Evolutionary conservation across 768 basidiomycete genomes (phyloP), one percentile per base, ranked within the genome.

Genomic region (Lyophyllum decastes): DNA sequence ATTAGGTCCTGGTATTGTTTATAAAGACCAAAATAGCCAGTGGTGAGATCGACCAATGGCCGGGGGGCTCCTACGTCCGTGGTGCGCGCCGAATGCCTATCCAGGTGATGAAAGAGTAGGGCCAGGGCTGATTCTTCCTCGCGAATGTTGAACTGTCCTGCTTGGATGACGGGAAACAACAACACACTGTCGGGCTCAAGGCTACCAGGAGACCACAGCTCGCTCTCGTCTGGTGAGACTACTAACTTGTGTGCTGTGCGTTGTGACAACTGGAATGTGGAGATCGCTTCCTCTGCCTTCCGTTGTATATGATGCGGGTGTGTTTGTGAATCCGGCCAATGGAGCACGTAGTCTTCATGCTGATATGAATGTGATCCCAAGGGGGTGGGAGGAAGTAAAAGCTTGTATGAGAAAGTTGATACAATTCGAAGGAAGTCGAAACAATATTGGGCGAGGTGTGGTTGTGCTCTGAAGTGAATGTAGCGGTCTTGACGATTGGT

Each of bases 401-500:
- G 65, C 38, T 66, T 74, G 67, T 89, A 98, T 0, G 95, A 95
- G 69, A 92, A 93, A 1, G 78, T 72, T 0, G 87, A 82, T 51
- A 89, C 82, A 1, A 82, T 78, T 49, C 81, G 76, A 47, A 96
- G 75, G 66, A 96, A 94, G 25, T 87, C 83, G 60, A 84, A 82
- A 63, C 95, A 94, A 69, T 98, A 98, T 51, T 90, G 82, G 1
- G 94, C 85, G 4, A 98, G 73, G 1, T 67, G 66, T 0, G 82
- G 76, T 58, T 94, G 86, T 3, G 64, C 71, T 0, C 68, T 69
- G 68, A 99, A 88, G 55, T 86, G 84, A 10, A 98, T 72, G 70
- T 98, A 98, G 22, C 97, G 90, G 71, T 99, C 97, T 74, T 97
- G 94, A 17, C 97, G 86, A 64, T 98, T 83, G 0, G 93, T 89